Evolutionary conservation across 176 grass and related monocot species (phyloP).

Genomic region (Bolboschoenus planiculmis): DNA sequence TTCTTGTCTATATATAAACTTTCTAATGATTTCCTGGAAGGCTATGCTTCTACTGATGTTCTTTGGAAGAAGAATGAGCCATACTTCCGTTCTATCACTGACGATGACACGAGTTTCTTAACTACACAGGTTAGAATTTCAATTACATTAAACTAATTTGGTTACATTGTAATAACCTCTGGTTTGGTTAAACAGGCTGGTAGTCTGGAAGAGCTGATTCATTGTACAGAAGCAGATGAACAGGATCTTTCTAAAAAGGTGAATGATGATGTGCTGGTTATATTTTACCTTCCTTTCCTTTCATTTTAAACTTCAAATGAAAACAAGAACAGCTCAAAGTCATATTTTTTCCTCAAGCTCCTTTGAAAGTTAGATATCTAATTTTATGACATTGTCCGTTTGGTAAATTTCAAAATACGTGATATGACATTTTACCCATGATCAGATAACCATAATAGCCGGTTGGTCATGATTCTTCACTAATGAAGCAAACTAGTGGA

Average conservation of each 20-base stretch:
- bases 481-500: background rate
- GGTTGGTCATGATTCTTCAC: background rate
- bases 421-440: background rate
- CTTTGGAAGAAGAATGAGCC: slow-evolving; percentile 72
- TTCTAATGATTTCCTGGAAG: slow-evolving; percentile 22
- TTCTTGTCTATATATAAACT: background rate
- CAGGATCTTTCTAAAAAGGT: slow-evolving; percentile 28
- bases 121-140: slow-evolving; percentile 45
- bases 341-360: background rate
- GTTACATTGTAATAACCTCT: background rate
- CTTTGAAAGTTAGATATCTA: slow-evolving; percentile 9
- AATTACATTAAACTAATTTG: slow-evolving; percentile 11
- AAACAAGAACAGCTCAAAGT: background rate
- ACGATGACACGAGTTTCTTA: slow-evolving; percentile 46
- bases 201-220: slow-evolving; percentile 36
- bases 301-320: background rate
- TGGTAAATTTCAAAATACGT: background rate
- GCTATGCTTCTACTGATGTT: slow-evolving; percentile 35
- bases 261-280: slow-evolving; percentile 1
- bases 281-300: background rate
- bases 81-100: slow-evolving; percentile 43
- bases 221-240: slow-evolving; percentile 43
- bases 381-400: background rate
- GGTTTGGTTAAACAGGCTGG: slow-evolving; percentile 10
- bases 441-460: background rate